Percentiles rank a stretch among this genome's conserved stretches.
Conservation (phyloP, 2,329 filamentous ascomycete genomes). For the Cytospora paraplurivora region DNA sequence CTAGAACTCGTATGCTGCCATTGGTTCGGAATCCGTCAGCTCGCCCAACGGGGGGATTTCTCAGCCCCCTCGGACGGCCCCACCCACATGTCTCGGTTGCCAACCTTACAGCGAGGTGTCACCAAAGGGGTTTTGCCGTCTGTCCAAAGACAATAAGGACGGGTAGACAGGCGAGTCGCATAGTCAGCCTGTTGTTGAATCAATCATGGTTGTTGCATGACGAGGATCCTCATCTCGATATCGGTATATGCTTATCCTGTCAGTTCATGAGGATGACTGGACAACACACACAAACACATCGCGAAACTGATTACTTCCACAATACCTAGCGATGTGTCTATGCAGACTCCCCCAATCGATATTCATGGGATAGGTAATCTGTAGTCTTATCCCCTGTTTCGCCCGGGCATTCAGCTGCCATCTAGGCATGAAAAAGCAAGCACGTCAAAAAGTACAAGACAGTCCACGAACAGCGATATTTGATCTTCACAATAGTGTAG, state of each 20-base stretch:
- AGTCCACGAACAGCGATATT: background rate
- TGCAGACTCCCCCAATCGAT: no score
- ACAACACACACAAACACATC: no score
- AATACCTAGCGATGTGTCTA: no score
- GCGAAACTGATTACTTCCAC: no score
- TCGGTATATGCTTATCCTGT: no score
- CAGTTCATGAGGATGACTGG: no score
- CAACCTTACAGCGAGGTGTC: slow-evolving; percentile 5
- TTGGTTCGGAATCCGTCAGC: background rate
- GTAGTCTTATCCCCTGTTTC: background rate
- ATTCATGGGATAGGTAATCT: background rate
- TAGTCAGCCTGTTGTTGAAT: background rate
- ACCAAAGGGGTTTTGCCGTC: background rate
- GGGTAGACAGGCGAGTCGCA: slow-evolving; percentile 4
- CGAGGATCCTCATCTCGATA: no score
- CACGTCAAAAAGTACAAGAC: background rate
- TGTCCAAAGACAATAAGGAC: background rate
- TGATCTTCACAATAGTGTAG: background rate
- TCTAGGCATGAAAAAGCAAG: background rate
- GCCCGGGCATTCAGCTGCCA: background rate
- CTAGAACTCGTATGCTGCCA: background rate
- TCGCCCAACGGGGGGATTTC: background rate
- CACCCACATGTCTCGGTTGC: slow-evolving; percentile 18
- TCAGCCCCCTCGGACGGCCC: background rate
- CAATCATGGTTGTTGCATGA: no score